These are phyloP conservation scores for Metschnikowia borealis DNA, from an alignment of 805 yeast genomes.

Conservation along the genomic window DNA sequence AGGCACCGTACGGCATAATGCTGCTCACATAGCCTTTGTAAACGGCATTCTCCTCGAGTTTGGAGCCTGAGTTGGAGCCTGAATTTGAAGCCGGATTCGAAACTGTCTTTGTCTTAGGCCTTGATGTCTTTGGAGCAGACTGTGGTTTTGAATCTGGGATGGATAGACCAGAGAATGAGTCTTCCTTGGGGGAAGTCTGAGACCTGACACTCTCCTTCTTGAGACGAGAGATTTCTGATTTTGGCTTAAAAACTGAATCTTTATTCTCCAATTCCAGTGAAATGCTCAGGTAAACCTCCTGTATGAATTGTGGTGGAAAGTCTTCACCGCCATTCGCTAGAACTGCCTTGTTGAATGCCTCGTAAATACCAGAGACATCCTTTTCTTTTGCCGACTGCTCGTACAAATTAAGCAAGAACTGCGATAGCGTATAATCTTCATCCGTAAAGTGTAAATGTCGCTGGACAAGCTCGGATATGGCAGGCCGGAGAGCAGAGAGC, in stretches of 20 bases:
- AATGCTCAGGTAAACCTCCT: conserved; percentile 18
- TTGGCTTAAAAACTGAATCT: not conserved
- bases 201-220: not conserved
- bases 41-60: conserved; percentile 24
- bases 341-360: conserved; percentile 17
- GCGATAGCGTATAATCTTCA: conserved; percentile 23
- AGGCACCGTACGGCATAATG: conserved; percentile 73
- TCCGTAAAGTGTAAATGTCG: conserved; percentile 12
- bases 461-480: conserved; percentile 9
- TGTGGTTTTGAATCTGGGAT: not conserved
- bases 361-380: conserved; percentile 2
- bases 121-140: not conserved
- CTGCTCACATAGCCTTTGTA: conserved; percentile 61
- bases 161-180: not conserved
- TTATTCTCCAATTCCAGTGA: not conserved
- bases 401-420: conserved; percentile 26
- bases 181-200: not conserved
- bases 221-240: not conserved
- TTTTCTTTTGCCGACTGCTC: conserved; percentile 14
- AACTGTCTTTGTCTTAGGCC: not conserved
- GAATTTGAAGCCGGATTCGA: too few species aligned
- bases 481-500: conserved; percentile 3
- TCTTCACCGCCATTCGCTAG: conserved; percentile 39
- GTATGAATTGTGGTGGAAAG: conserved; percentile 32
- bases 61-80: not conserved